Base-by-base conservation (phyloP, 441 rosid genomes). In the Aleurites moluccanus region DNA sequence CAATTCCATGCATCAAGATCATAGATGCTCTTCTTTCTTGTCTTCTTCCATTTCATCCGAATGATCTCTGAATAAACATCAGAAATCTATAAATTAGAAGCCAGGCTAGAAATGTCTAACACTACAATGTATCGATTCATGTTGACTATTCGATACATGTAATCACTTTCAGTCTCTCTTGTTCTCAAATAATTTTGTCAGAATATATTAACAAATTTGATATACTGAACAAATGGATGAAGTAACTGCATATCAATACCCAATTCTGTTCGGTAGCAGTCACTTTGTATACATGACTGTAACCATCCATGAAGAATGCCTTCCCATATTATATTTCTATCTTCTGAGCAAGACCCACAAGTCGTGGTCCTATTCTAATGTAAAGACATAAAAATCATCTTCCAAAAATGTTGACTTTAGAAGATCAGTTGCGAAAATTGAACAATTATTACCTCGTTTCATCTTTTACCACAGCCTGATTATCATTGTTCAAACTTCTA, bases 401-500 rank as follows among this genome's bases (percentile, higher is more conserved):
- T 20, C 50, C 57, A 3, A 16, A 28, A 60, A 15, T 55, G 25
- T 35, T 42, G 6, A 55, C 7, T 42, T 64, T 18, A 25, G 5
- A 30, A 45, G 8, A 23, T 45, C 15, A 23, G 47, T n/a, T 28
- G 13, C 62, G 23, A 53, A 42, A 35, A 33, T 10, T 44, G 14
- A 44, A 44, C 47, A 71, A 35, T 56, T 64, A 70, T 68, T 78
- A 83, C 95, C 85, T 84, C 76, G 56, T 86, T 77, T 83, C 86
- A 73, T 73, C 82, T 49, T n/a, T 81, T 75, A 70, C 75, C 64
- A 66, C 64, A 50, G 71, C 66, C 62, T 30, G 79, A 73, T 64
- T 82, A 71, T 49, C 83, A 60, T 67, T 71, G 77, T 68, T 78
- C 44, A 77, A 73, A 76, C 81, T 85, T 70, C 85, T 81, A 64